A percentile compares a stretch with the other conserved stretches of the same genome.
Conservation (phyloP, 129 eudicot species). For the Lonicera japonica region DNA sequence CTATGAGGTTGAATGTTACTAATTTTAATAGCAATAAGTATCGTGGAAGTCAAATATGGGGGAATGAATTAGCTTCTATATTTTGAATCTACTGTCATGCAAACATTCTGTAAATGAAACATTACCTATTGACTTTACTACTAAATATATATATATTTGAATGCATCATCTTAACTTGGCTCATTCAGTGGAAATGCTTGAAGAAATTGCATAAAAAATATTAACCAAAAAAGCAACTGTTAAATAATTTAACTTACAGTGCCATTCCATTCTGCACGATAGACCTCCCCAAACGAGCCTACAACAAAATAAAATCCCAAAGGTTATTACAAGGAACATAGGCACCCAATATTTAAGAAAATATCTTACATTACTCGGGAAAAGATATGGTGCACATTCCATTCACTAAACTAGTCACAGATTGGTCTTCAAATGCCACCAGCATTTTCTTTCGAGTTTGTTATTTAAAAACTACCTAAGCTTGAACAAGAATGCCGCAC, state of each 20-base stretch:
- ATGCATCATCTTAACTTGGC: not conserved
- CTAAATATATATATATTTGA: not conserved
- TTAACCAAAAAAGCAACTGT: constrained; percentile 3
- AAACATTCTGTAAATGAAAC: not conserved
- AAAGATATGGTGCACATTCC: too few species aligned
- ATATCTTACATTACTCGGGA: not conserved
- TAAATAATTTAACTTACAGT: constrained; percentile 58
- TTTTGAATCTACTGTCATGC: not conserved
- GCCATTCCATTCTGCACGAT: constrained; percentile 94
- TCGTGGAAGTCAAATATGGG: not conserved
- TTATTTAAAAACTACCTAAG: too few species aligned
- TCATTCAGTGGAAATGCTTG: not conserved
- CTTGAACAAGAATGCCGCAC: too few species aligned
- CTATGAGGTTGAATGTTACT: not conserved
- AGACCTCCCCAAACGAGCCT: constrained; percentile 98
- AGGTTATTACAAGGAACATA: constrained; percentile 4
- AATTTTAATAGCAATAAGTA: not conserved
- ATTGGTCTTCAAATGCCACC: too few species aligned
- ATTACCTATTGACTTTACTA: not conserved
- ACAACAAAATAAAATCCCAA: constrained; percentile 19
- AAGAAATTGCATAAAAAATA: constrained; percentile 3
- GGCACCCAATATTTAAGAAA: constrained; percentile 10
- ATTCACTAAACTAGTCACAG: too few species aligned
- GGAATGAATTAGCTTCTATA: not conserved
- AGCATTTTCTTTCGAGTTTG: too few species aligned